Conservation (phyloP, 768 basidiomycete species). For the Mycena epipterygia region DNA sequence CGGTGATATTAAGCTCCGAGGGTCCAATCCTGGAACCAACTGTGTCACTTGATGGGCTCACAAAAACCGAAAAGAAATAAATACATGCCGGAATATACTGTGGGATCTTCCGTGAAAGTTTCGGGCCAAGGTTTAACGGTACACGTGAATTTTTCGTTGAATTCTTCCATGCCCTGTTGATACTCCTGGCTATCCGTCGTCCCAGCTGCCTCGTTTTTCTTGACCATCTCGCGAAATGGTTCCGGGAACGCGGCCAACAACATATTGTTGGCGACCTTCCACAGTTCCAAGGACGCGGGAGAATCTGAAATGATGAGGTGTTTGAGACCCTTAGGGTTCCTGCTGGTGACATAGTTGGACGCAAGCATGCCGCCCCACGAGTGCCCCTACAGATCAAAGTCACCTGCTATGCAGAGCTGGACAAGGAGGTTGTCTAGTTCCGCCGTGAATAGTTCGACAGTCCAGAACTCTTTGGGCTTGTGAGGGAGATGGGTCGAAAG, state of each 20-base stretch:
- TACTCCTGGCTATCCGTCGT: constrained; percentile 47
- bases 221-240: constrained; percentile 43
- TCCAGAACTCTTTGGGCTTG: constrained; percentile 62
- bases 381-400: constrained; percentile 63
- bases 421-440: constrained; percentile 61
- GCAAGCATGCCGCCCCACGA: constrained; percentile 65
- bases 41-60: background rate
- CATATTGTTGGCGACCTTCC: constrained; percentile 40
- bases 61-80: background rate
- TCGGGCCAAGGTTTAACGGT: constrained; percentile 45
- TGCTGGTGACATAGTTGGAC: constrained; percentile 34
- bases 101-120: constrained; percentile 41
- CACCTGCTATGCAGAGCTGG: constrained; percentile 54
- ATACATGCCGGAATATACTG: constrained; percentile 39
- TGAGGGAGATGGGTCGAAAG: constrained; percentile 62
- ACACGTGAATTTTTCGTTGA: constrained; percentile 48
- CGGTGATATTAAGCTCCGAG: constrained; percentile 52
- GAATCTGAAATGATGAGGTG: constrained; percentile 50
- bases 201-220: constrained; percentile 46
- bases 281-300: constrained; percentile 47
- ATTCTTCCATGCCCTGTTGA: constrained; percentile 41
- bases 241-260: constrained; percentile 43
- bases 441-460: constrained; percentile 58
- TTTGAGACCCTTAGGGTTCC: constrained; percentile 36
- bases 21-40: constrained; percentile 22